phyloP scores from a whole-genome alignment of 805 yeast genomes.

The Sugiyamaella floridensis region DNA sequence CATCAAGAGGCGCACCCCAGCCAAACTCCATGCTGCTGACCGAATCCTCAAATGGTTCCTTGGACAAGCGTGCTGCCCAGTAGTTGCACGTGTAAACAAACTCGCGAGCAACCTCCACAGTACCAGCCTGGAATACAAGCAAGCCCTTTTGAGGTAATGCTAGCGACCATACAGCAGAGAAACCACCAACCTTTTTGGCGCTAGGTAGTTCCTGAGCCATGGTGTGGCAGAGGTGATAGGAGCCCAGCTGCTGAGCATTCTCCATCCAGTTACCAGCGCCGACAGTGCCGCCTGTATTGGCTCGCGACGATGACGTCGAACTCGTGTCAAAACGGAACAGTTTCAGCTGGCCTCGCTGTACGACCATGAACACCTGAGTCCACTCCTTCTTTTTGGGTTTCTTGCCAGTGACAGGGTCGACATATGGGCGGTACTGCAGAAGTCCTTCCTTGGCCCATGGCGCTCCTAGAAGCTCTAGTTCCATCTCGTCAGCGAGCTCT shows the following conservation, averaged over 20 bases:
- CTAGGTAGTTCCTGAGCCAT: slow-evolving; percentile 35
- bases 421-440: slow-evolving; percentile 33
- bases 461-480: slow-evolving; percentile 60
- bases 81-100: slow-evolving; percentile 75
- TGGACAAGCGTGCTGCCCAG: slow-evolving; percentile 83
- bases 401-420: slow-evolving; percentile 24
- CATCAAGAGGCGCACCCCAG: slow-evolving; percentile 40
- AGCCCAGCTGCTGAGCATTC: slow-evolving; percentile 51
- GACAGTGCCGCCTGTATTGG: slow-evolving; percentile 22
- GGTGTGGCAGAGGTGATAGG: slow-evolving; percentile 43
- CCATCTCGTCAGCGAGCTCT: slow-evolving; percentile 48
- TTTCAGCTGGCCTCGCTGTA: slow-evolving; percentile 57
- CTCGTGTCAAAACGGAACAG: slow-evolving; percentile 43
- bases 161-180: slow-evolving; percentile 45
- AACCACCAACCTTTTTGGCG: slow-evolving; percentile 31
- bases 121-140: slow-evolving; percentile 59
- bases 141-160: slow-evolving; percentile 43
- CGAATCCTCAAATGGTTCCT: slow-evolving; percentile 65
- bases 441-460: slow-evolving; percentile 77
- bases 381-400: slow-evolving; percentile 31
- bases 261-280: slow-evolving; percentile 69
- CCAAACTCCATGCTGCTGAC: slow-evolving; percentile 76
- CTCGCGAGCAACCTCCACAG: slow-evolving; percentile 58
- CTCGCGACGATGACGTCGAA: slow-evolving; percentile 1
- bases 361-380: slow-evolving; percentile 55